Conservation (phyloP, 805 yeast genomes). For the Saturnispora sanitii region DNA sequence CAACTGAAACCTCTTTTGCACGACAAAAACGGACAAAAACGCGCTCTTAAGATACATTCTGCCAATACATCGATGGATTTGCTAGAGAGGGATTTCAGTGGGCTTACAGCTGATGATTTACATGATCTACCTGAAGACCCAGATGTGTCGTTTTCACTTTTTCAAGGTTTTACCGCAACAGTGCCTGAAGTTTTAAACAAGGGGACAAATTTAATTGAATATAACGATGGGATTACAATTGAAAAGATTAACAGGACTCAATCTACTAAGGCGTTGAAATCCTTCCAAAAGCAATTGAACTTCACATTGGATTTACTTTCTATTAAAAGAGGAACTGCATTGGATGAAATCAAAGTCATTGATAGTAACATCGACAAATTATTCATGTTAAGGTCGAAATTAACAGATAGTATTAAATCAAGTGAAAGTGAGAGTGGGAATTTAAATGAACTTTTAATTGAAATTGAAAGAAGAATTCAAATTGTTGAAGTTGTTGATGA, state of each 20-base stretch:
- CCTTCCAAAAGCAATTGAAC: conserved; percentile 24
- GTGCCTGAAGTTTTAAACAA: conserved; percentile 41
- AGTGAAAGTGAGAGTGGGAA: conserved; percentile 53
- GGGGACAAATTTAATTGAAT: neutral
- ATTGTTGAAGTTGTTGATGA: conserved; percentile 32
- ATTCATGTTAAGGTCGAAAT: conserved; percentile 39
- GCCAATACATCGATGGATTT: conserved; percentile 6
- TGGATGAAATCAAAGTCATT: conserved; percentile 54
- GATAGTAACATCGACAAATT: conserved; percentile 47
- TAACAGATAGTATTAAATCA: conserved; percentile 48
- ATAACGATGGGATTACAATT: conserved; percentile 25
- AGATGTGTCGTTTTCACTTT: conserved; percentile 37
- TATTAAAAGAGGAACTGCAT: conserved; percentile 53
- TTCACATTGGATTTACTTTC: conserved; percentile 45
- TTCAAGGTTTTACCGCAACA: conserved; percentile 61
- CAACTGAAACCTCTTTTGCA: conserved; percentile 7
- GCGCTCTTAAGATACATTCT: conserved; percentile 4
- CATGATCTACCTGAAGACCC: conserved; percentile 37
- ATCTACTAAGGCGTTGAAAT: conserved; percentile 21
- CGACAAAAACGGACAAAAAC: conserved; percentile 9
- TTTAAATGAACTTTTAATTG: conserved; percentile 38
- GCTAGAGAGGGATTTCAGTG: conserved; percentile 33
- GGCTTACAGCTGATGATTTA: conserved; percentile 54
- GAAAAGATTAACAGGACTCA: conserved; percentile 35
- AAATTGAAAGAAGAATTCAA: conserved; percentile 35